Base-by-base conservation (phyloP, 345 rosid genomes). In the Eucalyptus virginea region DNA sequence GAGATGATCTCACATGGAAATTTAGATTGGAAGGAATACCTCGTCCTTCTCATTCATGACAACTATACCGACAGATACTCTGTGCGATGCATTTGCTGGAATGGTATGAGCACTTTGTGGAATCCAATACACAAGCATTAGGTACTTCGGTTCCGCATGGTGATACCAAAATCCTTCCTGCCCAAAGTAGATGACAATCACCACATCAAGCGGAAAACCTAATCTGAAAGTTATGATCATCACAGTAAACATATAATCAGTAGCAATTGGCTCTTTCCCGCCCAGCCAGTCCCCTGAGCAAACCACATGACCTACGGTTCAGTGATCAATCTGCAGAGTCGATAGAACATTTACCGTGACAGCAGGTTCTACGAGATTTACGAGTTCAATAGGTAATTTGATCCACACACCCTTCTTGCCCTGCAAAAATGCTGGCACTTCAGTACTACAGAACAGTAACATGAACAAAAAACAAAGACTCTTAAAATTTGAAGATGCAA, bases 81-180 rank as follows among this genome's bases (percentile, higher is more conserved):
- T 92, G 90, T 98, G 99, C 28, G 97, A 93, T 51, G 99, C 99
- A 91, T 98, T 97, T 42, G 95, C 92, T 45, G 99, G 99, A 93
- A 98, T 95, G 44, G 96, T 91, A 88, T 95, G 86, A 60, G 92
- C 67, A 67, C 91, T 93, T 89, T 92, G 90, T 40, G 98, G 98
- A 91, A 97, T 95, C 98, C 99, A 97, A 91, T 93, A 91, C 58
- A 91, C 96, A 88, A 97, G 98, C 99, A 98, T 98, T 90, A 98
- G 81, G 92, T 97, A 94, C 87, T 92, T 90, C 72, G 95, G 94
- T 91, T 98, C 99, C 15, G 99, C 99, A 89, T 97, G 99, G 93
- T 98, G 99, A 86, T 91, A 96, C 97, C 95, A 95, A 89, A 97
- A 96, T 88, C 98, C 99, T 92, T 98, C 96, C 99, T 98, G 94